A percentile compares a stretch with the other conserved stretches of the same genome.
These are phyloP conservation scores for Geotrichum klebahnii DNA, from an alignment of 1,139 yeast genomes.

Conservation along the genomic window DNA sequence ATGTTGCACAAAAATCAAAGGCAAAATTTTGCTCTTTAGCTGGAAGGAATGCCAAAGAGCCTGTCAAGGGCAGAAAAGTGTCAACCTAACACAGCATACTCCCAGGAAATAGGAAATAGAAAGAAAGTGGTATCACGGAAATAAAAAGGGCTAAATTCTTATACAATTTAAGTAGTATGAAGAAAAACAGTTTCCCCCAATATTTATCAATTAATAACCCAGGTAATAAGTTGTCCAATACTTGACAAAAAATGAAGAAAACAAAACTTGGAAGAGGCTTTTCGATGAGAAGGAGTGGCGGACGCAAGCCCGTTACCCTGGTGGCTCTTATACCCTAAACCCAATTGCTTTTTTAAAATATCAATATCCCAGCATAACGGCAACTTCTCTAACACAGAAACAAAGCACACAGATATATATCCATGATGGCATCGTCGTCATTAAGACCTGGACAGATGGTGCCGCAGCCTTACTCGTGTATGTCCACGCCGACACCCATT, in stretches of 20 bases:
- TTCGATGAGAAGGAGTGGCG: not conserved
- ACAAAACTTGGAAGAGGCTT: not conserved
- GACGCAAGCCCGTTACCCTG: slow-evolving; percentile 6
- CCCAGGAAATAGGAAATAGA: slow-evolving; percentile 10
- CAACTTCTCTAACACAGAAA: not conserved
- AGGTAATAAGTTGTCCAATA: no score
- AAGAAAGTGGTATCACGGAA: no score
- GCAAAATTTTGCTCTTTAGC: no score
- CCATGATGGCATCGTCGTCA: slow-evolving; percentile 12
- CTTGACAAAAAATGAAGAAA: no score
- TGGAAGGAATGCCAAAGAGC: no score
- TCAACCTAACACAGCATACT: slow-evolving; percentile 14
- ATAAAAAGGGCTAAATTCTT: no score
- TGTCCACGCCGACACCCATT: slow-evolving; percentile 27
- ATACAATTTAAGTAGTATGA: no score
- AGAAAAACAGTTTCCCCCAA: no score
- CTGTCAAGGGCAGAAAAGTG: slow-evolving; percentile 13
- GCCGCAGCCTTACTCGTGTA: slow-evolving; percentile 26
- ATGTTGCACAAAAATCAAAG: slow-evolving; percentile 1
- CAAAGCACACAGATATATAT: not conserved
- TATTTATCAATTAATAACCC: no score
- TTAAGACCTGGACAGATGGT: slow-evolving; percentile 20
- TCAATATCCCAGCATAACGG: not conserved
- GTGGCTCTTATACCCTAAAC: slow-evolving; percentile 12
- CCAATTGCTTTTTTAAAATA: not conserved